Evolutionary conservation across 176 grass and related monocot genomes (phyloP), one percentile per base, ranked within the genome.

Genomic region (Lolium rigidum): DNA sequence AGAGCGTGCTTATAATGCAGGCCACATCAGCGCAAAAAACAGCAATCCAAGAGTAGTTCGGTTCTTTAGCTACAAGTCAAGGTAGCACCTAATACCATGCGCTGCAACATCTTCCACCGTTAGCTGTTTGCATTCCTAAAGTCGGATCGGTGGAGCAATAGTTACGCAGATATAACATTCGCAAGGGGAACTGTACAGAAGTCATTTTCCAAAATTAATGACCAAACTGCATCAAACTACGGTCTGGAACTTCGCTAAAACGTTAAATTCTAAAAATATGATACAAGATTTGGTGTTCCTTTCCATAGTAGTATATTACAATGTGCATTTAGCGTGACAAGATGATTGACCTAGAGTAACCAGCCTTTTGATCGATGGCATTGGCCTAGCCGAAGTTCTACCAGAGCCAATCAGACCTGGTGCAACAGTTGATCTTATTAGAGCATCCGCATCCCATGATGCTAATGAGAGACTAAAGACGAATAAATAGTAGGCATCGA

Each of bases 261-360:
- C 7, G 7, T 68, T 68, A 39, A 38, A 39, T 4, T 18, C 16
- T 39, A 3, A 6, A 68, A 18, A 38, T 18, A 9, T 6, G 16
- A 26, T 73, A 26, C 43, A n/a, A 43, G 28, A 66, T 66, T 39
- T 4, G 66, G 46, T 44, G 48, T 12, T 41, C 21, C 10, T 12
- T 77, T 77, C 60, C 25, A 9, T 37, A 59, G 31, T 35, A 51
- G 46, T 35, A 35, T 80, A 54, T 54, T 80, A 64, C 17, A 70
- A 31, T 17, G 21, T 84, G 55, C 51, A 22, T 69, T 70, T 70
- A 22, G 18, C 14, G 70, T 12, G 1, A 82, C 2, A 21, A 68
- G 12, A 49, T 70, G 26, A 14, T 41, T 70, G 11, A 48, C 10
- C 46, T 11, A 67, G 25, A 31, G 62, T 68, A 10, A 56, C 18